Evolutionary conservation across 208 protist genomes (phyloP).

Genomic region (Porcisia hertigi): DNA sequence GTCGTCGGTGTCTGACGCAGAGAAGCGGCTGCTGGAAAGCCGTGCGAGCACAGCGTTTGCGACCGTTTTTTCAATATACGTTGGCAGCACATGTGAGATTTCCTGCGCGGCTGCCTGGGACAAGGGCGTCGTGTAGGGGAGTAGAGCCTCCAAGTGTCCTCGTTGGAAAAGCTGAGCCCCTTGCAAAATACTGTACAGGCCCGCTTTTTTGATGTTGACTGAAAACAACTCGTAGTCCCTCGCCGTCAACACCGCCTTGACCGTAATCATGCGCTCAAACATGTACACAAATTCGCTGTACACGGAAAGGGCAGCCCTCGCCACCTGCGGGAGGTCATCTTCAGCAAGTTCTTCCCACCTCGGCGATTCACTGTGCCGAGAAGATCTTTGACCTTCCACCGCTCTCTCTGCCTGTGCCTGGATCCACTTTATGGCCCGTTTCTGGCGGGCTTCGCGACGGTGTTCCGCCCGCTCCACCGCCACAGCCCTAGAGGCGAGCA

Average conservation of each 20-base stretch:
- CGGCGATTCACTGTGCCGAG: background rate
- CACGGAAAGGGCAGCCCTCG: conserved; percentile 37
- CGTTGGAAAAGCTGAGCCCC: conserved; percentile 45
- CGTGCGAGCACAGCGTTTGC: conserved; percentile 28
- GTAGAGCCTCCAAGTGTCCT: conserved; percentile 30
- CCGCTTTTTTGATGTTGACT: conserved; percentile 34
- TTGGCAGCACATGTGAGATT: conserved; percentile 25
- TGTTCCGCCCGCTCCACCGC: conserved; percentile 2
- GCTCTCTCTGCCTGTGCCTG: background rate
- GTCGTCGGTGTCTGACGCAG: conserved; percentile 34
- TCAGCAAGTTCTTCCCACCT: conserved; percentile 26
- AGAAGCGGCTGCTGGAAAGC: conserved; percentile 23
- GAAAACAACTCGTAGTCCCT: conserved; percentile 41
- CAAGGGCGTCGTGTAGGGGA: conserved; percentile 4
- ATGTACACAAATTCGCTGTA: conserved; percentile 72
- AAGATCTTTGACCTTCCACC: background rate
- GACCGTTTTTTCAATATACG: conserved; percentile 49
- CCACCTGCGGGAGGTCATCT: conserved; percentile 22
- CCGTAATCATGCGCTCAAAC: conserved; percentile 53
- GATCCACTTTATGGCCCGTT: background rate
- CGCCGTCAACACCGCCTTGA: conserved; percentile 30
- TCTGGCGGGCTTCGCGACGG: background rate
- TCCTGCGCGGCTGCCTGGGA: conserved; percentile 4
- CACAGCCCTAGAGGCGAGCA: conserved; percentile 37
- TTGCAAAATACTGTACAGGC: conserved; percentile 63